Percentiles rank a stretch among this genome's conserved stretches.
Evolutionary conservation across 2,329 filamentous ascomycete species (phyloP).

Genomic region (Dactylonectria macrodidyma): DNA sequence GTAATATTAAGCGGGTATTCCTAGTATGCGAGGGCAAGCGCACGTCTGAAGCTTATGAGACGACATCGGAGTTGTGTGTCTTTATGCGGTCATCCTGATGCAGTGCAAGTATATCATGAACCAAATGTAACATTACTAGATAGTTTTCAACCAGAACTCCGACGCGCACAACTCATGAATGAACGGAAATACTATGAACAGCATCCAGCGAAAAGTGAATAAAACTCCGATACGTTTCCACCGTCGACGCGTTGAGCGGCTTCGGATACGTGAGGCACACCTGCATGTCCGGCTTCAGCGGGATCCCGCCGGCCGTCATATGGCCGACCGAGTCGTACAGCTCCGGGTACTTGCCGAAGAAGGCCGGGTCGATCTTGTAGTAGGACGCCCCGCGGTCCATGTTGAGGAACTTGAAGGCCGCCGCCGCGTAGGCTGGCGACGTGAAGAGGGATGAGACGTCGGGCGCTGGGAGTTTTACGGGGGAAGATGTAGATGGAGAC

Average conservation of each 20-base stretch:
- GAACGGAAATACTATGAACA: conserved; percentile 34
- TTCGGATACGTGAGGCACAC: conserved; percentile 50
- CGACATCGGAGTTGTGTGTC: not conserved
- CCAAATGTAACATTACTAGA: not conserved
- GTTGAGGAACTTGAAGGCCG: conserved; percentile 47
- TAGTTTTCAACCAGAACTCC: not conserved
- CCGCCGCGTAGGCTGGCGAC: conserved; percentile 42
- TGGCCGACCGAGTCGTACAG: conserved; percentile 47
- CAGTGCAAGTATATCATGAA: not conserved
- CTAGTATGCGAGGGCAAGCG: not conserved
- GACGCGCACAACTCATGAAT: conserved; percentile 1
- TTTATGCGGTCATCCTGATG: not conserved
- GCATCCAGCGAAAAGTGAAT: conserved; percentile 52
- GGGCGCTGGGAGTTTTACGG: conserved; percentile 43
- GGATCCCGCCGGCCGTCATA: conserved; percentile 48
- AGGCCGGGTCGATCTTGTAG: conserved; percentile 53
- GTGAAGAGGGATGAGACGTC: conserved; percentile 44
- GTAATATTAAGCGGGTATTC: no score
- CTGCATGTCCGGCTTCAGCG: conserved; percentile 48
- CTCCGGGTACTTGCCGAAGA: conserved; percentile 52
- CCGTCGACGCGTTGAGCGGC: conserved; percentile 47
- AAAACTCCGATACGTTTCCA: conserved; percentile 52
- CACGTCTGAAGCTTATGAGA: not conserved
- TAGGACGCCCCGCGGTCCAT: conserved; percentile 51
- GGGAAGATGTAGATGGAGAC: conserved; percentile 7